Base-by-base conservation (phyloP, 495 filamentous ascomycete genomes). In the Daldinia childiae region DNA sequence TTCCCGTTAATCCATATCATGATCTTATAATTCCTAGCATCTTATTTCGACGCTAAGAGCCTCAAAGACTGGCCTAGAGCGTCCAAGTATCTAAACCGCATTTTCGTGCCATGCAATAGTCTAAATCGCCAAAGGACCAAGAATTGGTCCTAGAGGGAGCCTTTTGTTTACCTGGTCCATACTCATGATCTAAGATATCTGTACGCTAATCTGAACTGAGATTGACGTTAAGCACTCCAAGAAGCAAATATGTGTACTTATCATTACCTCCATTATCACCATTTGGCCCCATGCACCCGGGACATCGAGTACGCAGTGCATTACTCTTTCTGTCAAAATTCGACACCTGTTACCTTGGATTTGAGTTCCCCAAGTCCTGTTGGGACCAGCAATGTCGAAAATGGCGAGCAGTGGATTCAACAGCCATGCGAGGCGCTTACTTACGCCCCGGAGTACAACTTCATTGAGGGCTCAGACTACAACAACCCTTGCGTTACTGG, bases 401-500 rank as follows among this genome's bases (percentile, higher is more conserved):
- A 67, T 34, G 34, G n/a, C 29, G 59, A 68, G 32, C 36, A 39
- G 24, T 62, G 48, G 39, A 30, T 55, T 4, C 75, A 60, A 9
- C 73, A 68, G 15, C 75, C 75, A 4, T 76, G 75, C 63, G 41
- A 64, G 30, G 14, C 41, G 21, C 70, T 74, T 12, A 63, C 59
- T 17, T 72, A 59, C 6, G 73, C 71, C 12, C 58, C 73, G 19
- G 73, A 75, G 32, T 80, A 76, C 30, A 76, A 73, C 56, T 62
- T 77, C 27, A 68, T 64, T 1, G 71, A 70, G 21, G 77, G 57
- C 17, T 54, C 77, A 41, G 77, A 82, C 72, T 79, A 78, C 56
- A 72, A 57, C 48, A 76, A 82, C 69, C 81, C 82, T 8, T 82
- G 83, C 63, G 79, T 79, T 15, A 66, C 80, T 4, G 81, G 81